Evolutionary conservation across 805 yeast genomes (phyloP), one percentile per base, ranked within the genome.

Genomic region (Lachancea sp.): DNA sequence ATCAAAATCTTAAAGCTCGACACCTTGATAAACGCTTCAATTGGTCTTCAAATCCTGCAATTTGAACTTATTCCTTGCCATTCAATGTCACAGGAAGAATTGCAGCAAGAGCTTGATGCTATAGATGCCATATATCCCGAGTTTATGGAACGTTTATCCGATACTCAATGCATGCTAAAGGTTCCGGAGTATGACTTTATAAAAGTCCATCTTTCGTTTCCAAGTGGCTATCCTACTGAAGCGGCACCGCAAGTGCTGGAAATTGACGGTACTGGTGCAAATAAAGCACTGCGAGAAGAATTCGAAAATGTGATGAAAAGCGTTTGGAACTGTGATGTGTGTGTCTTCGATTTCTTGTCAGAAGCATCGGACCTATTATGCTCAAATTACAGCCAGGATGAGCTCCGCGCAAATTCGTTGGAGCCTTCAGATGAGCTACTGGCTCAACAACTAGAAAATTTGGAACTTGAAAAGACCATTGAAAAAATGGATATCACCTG

Each of bases 91-190:
- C 44, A 34, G 16, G 44, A 41, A 18, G 44, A 41, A 17, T 27
- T 41, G 13, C 39, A 41, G 20, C 44, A 41, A 44, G 99, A 91
- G 58, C 64, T 87, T 16, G 80, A 77, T 33, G 91, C 96, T 11
- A 79, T 91, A 10, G 84, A 86, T 45, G 93, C 96, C 3, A 91
- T 93, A 11, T 91, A 79, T 58, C 96, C 95, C 1, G 85, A 73
- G 13, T 71, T 78, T 34, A 60, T 79, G 30, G 63, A 65, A 3
- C 54, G 52, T 29, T 46, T 65, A 20, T 62, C 65, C 19, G 69
- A 67, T 22, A 59, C 56, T 1, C 59, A 67, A 8, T 65, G 76
- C 7, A 74, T 74, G 37, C 68, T 83, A 12, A 65, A 66, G 20
- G 63, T 78, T 0, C 88, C 95, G 0, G 78, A 79, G 43, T 83